These are phyloP conservation scores for Trichoderma aggressivum DNA, from an alignment of 2,329 filamentous ascomycete species.

Conservation along the genomic window DNA sequence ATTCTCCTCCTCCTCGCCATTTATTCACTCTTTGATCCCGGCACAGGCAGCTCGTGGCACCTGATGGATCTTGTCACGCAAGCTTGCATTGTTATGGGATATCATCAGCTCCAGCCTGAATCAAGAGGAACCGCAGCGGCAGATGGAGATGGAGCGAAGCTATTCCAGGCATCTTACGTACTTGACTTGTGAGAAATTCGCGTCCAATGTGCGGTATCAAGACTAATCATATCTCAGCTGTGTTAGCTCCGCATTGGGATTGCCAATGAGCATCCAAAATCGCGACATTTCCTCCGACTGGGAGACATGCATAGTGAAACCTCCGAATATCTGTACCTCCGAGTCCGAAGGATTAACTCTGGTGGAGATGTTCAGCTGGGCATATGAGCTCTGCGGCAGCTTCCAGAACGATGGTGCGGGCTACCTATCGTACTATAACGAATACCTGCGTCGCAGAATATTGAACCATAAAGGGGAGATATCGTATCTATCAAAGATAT, in stretches of 20 bases:
- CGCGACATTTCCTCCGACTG: slow-evolving; percentile 6
- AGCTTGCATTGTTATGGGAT: background rate
- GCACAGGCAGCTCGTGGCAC: slow-evolving; percentile 12
- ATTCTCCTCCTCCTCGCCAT: slow-evolving; percentile 6
- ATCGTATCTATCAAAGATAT: background rate
- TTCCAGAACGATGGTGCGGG: background rate
- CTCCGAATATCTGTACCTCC: background rate
- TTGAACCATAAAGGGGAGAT: background rate
- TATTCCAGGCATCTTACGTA: background rate
- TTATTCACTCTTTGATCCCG: slow-evolving; percentile 14
- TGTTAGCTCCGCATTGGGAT: slow-evolving; percentile 9
- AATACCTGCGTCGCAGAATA: background rate
- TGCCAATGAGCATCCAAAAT: slow-evolving; percentile 10
- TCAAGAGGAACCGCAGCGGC: background rate
- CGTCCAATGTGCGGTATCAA: background rate
- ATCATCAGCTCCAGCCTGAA: background rate
- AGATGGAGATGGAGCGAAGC: background rate
- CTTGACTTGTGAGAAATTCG: background rate
- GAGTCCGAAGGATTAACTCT: background rate
- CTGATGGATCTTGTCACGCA: slow-evolving; percentile 12
- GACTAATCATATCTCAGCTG: background rate
- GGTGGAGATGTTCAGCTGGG: background rate
- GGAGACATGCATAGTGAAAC: background rate
- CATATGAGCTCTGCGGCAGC: background rate
- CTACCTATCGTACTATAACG: background rate